phyloP scores from a whole-genome alignment of 31 red algal genomes.

The Endocladia muricata region DNA sequence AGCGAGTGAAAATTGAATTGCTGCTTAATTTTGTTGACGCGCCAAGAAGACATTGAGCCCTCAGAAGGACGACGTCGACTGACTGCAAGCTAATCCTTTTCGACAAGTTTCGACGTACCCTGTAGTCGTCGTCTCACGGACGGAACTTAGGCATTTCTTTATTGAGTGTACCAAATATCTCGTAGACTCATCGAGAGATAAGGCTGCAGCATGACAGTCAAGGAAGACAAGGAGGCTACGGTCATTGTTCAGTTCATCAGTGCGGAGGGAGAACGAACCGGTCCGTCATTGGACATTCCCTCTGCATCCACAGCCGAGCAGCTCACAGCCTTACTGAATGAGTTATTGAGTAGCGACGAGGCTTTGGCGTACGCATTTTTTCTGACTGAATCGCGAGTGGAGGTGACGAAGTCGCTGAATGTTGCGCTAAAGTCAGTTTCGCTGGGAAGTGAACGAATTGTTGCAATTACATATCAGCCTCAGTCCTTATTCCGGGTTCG shows the following conservation, averaged over 20 bases:
- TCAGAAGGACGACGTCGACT: too few species aligned
- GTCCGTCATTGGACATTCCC: slow-evolving; percentile 61
- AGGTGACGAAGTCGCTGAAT: not conserved
- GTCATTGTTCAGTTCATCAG: slow-evolving; percentile 67
- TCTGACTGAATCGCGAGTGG: slow-evolving; percentile 11
- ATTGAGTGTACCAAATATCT: too few species aligned
- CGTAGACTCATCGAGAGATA: too few species aligned
- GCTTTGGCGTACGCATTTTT: slow-evolving; percentile 79
- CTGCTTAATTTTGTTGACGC: too few species aligned
- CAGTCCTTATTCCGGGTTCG: slow-evolving; percentile 89
- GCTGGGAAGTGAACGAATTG: slow-evolving; percentile 27
- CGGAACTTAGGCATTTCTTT: too few species aligned
- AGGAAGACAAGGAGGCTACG: not conserved
- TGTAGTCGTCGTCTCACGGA: too few species aligned
- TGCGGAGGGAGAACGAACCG: slow-evolving; percentile 39
- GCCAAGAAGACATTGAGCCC: too few species aligned
- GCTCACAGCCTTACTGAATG: slow-evolving; percentile 63
- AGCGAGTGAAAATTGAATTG: too few species aligned
- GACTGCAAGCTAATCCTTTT: too few species aligned
- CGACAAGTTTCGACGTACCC: too few species aligned
- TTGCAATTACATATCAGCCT: slow-evolving; percentile 57
- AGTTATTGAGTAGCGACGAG: slow-evolving; percentile 58
- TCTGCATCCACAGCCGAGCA: slow-evolving; percentile 52
- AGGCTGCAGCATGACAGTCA: not conserved
- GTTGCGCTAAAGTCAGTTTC: not conserved